Evolutionary conservation across 139 green algal genomes (phyloP).

Genomic region (Nannochloris sp.): DNA sequence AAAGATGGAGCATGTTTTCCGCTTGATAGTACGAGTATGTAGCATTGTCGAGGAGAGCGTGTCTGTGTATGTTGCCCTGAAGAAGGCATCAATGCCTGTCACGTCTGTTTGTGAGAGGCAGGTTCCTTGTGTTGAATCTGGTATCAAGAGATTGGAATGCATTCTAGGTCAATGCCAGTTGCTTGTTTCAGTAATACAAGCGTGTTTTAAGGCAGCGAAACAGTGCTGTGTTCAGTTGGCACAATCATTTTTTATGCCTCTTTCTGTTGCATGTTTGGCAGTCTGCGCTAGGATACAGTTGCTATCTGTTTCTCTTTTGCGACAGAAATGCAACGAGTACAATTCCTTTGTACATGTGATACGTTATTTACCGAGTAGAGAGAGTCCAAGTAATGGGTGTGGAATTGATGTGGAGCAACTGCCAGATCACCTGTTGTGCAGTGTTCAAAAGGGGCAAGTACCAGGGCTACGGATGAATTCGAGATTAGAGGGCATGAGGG

Average conservation of each 20-base stretch:
- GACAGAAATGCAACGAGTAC: not conserved
- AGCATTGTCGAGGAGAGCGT: not conserved
- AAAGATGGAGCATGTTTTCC: constrained; percentile 1
- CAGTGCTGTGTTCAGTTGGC: not conserved
- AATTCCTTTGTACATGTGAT: not conserved
- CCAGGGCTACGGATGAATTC: too few species aligned
- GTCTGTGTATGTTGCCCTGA: not conserved
- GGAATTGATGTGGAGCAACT: not conserved
- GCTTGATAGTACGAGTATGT: not conserved
- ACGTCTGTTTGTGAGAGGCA: not conserved
- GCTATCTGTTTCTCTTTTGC: not conserved
- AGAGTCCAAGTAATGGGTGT: not conserved
- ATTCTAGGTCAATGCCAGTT: not conserved
- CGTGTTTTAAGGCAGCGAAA: not conserved
- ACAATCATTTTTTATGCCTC: not conserved
- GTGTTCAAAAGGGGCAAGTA: not conserved
- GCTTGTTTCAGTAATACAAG: not conserved
- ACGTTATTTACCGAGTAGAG: not conserved
- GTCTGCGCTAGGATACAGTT: not conserved
- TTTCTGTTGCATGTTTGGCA: not conserved
- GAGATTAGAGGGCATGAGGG: too few species aligned
- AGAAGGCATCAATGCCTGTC: not conserved
- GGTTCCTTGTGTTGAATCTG: not conserved
- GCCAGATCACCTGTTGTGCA: not conserved
- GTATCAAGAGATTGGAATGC: not conserved